Evolutionary conservation across 305 asterid species (phyloP).

Genomic region (Fraxinus velutina): DNA sequence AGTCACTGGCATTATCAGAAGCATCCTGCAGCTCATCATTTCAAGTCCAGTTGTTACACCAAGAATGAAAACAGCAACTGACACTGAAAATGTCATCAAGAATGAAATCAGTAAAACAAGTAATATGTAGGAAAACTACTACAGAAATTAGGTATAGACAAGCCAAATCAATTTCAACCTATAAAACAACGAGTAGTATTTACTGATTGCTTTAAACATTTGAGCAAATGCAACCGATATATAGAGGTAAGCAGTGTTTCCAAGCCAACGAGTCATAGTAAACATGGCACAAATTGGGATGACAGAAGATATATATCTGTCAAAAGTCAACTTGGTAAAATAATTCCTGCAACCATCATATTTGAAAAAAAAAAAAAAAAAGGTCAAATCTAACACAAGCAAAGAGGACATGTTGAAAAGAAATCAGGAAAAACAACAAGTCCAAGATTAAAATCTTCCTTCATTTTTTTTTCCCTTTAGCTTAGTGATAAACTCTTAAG

Average conservation of each 20-base stretch:
- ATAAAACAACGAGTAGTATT: slow-evolving; percentile 28
- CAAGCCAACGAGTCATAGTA: slow-evolving; percentile 96
- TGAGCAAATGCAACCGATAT: slow-evolving; percentile 97
- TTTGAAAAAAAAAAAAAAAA: background rate
- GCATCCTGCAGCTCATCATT: slow-evolving; percentile 77
- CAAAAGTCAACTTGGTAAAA: slow-evolving; percentile 13
- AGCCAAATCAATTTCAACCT: slow-evolving; percentile 9
- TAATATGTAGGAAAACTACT: background rate
- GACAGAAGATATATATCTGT: slow-evolving; percentile 70
- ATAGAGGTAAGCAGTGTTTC: slow-evolving; percentile 94
- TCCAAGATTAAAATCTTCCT: slow-evolving; percentile 5
- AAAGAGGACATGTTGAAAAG: background rate
- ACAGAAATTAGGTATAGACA: slow-evolving; percentile 1
- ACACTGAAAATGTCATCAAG: slow-evolving; percentile 59
- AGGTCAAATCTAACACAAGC: background rate
- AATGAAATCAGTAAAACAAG: background rate
- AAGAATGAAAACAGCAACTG: slow-evolving; percentile 92
- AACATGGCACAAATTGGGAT: slow-evolving; percentile 92
- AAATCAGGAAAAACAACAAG: background rate
- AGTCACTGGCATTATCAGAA: slow-evolving; percentile 80
- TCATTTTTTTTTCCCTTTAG: background rate
- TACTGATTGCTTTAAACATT: slow-evolving; percentile 88
- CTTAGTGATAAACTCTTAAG: background rate
- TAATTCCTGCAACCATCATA: slow-evolving; percentile 4
- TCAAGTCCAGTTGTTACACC: slow-evolving; percentile 90